phyloP scores from a whole-genome alignment of 495 filamentous ascomycete species.

The Penicillium macrosclerotiorum region DNA sequence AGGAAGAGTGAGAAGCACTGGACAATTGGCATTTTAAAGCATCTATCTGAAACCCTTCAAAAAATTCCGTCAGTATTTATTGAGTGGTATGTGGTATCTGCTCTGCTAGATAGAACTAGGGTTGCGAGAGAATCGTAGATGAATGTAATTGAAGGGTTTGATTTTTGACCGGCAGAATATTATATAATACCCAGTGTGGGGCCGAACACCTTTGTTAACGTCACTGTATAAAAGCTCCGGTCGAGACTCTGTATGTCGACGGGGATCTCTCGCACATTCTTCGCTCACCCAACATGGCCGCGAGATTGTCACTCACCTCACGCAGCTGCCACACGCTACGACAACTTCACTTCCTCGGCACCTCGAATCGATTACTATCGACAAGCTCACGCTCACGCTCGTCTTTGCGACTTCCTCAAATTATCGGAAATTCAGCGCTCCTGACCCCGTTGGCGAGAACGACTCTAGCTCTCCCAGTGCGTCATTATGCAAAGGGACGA shows the following conservation, averaged over 20 bases:
- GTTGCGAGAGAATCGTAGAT: too few relatives aligned
- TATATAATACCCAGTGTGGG: too few relatives aligned
- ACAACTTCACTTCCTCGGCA: slow-evolving; percentile 20
- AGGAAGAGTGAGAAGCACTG: too few relatives aligned
- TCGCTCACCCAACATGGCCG: slow-evolving; percentile 29
- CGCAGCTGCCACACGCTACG: slow-evolving; percentile 34
- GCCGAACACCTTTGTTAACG: too few relatives aligned
- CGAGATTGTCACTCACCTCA: slow-evolving; percentile 32
- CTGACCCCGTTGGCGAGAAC: slow-evolving; percentile 9
- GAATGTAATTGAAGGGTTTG: too few relatives aligned
- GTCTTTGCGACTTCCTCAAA: slow-evolving; percentile 19
- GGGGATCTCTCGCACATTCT: neutral
- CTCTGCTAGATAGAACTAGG: too few relatives aligned
- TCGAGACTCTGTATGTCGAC: neutral
- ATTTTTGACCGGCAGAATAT: too few relatives aligned
- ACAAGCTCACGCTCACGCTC: slow-evolving; percentile 22
- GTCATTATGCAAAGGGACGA: slow-evolving; percentile 72
- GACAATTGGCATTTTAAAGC: too few relatives aligned
- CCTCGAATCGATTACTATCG: slow-evolving; percentile 19
- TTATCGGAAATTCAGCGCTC: slow-evolving; percentile 13
- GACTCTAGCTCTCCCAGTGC: slow-evolving; percentile 15
- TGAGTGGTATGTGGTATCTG: too few relatives aligned
- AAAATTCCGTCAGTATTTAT: too few relatives aligned
- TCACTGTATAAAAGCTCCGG: slow-evolving; percentile 27
- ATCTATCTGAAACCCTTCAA: too few relatives aligned